Conservation (phyloP, 2,329 filamentous ascomycete species). For the Penicillium rolfsii region DNA sequence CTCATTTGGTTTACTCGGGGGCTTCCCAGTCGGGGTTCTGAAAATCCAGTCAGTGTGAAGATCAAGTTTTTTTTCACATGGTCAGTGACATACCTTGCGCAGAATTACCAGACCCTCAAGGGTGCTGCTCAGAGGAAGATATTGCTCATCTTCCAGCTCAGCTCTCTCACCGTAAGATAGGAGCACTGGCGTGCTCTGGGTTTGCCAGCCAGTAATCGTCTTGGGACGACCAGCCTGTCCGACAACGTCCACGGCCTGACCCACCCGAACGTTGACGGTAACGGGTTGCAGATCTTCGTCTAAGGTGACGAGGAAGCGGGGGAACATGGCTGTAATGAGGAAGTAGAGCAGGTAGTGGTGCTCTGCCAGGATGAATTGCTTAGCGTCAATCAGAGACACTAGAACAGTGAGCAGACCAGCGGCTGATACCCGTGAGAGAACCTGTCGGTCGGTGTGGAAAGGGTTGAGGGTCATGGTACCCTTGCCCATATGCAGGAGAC, state of each 20-base stretch:
- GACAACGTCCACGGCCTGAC: slow-evolving; percentile 97
- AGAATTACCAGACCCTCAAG: slow-evolving; percentile 95
- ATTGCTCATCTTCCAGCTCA: slow-evolving; percentile 96
- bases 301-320: slow-evolving; percentile 91
- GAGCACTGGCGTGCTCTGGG: slow-evolving; percentile 96
- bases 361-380: slow-evolving; percentile 74
- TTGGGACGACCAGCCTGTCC: slow-evolving; percentile 96
- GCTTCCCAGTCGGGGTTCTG: slow-evolving; percentile 53
- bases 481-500: slow-evolving; percentile 98
- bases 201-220: slow-evolving; percentile 99
- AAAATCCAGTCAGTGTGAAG: slow-evolving; percentile 30
- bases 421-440: slow-evolving; percentile 87
- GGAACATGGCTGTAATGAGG: slow-evolving; percentile 94
- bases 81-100: slow-evolving; percentile 73
- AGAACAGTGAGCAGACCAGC: slow-evolving; percentile 88
- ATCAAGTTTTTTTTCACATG: not conserved
- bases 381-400: slow-evolving; percentile 92
- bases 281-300: slow-evolving; percentile 93
- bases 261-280: slow-evolving; percentile 93
- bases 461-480: slow-evolving; percentile 93
- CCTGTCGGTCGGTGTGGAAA: slow-evolving; percentile 98
- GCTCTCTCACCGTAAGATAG: slow-evolving; percentile 93
- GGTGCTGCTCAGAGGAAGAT: slow-evolving; percentile 86
- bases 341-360: slow-evolving; percentile 96
- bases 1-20: slow-evolving; percentile 38